A percentile compares a stretch with the other conserved stretches of the same genome.
Evolutionary conservation across 2,329 filamentous ascomycete species (phyloP).

Genomic region (Phialophora chinensis): DNA sequence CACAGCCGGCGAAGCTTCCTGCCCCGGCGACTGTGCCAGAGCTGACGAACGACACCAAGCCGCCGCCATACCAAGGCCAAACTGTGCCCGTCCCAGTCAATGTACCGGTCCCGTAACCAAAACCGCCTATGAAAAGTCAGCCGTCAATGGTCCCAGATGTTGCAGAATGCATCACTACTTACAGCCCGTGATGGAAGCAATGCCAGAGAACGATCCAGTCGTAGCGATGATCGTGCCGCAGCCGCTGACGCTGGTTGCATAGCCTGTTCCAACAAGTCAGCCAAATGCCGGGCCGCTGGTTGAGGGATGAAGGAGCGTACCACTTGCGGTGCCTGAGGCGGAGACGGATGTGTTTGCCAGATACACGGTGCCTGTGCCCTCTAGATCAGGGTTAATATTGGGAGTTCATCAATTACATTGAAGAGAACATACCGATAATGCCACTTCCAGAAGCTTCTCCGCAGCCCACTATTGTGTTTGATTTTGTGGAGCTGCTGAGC

Average conservation of each 20-base stretch:
- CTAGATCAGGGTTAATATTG: conserved; percentile 13
- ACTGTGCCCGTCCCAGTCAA: conserved; percentile 37
- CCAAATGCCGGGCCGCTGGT: not conserved
- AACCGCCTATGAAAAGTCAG: conserved; percentile 27
- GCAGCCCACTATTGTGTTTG: conserved; percentile 33
- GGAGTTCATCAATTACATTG: not conserved
- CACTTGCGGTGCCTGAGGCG: conserved; percentile 26
- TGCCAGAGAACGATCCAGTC: conserved; percentile 33
- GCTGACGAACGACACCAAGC: conserved; percentile 30
- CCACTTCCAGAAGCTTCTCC: conserved; percentile 36
- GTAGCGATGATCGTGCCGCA: conserved; percentile 37
- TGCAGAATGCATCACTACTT: conserved; percentile 4
- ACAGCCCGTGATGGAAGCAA: conserved; percentile 36
- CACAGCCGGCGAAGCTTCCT: conserved; percentile 37
- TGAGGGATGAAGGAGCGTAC: conserved; percentile 9
- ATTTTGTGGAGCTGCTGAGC: conserved; percentile 23
- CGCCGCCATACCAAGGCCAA: conserved; percentile 30
- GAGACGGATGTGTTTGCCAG: conserved; percentile 17
- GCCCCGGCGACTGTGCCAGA: conserved; percentile 33
- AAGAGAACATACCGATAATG: conserved; percentile 29
- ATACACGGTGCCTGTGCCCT: conserved; percentile 29
- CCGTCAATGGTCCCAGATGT: not conserved
- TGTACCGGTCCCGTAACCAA: conserved; percentile 33
- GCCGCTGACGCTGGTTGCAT: conserved; percentile 29
- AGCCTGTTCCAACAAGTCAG: conserved; percentile 19